These are phyloP conservation scores for Trichomonas tenax DNA, from an alignment of 208 protist genomes.

Conservation along the genomic window DNA sequence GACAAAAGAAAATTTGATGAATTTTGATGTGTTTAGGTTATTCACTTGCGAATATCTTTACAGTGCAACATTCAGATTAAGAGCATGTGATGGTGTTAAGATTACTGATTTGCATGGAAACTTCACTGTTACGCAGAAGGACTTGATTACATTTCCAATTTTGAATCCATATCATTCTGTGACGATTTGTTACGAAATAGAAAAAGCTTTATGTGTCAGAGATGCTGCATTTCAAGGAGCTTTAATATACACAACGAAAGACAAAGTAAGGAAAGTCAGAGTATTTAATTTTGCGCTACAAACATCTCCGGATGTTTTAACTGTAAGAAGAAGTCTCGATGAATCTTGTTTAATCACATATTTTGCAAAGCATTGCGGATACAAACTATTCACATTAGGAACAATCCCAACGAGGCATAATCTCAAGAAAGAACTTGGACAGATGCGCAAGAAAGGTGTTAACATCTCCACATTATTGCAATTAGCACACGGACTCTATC, in stretches of 20 bases:
- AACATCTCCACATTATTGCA: neutral
- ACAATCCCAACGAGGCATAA: neutral
- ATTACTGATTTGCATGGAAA: neutral
- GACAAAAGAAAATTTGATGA: neutral
- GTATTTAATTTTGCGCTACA: neutral
- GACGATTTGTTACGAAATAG: neutral
- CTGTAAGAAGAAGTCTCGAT: neutral
- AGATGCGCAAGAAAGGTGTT: neutral
- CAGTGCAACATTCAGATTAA: neutral
- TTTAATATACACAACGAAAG: neutral
- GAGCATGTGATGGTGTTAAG: neutral
- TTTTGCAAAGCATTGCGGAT: neutral
- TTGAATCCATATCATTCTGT: neutral
- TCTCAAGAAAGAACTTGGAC: neutral
- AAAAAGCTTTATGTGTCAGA: neutral
- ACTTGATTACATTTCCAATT: neutral
- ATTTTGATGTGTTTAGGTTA: neutral
- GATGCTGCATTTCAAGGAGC: neutral
- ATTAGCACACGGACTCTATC: neutral
- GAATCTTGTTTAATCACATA: neutral
- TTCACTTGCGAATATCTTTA: neutral
- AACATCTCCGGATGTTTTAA: too few species aligned
- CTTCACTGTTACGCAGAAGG: neutral
- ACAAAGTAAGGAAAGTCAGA: neutral
- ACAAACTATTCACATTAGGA: neutral